Conservation (phyloP, 306 rosid genomes). For the Quercus robur region DNA sequence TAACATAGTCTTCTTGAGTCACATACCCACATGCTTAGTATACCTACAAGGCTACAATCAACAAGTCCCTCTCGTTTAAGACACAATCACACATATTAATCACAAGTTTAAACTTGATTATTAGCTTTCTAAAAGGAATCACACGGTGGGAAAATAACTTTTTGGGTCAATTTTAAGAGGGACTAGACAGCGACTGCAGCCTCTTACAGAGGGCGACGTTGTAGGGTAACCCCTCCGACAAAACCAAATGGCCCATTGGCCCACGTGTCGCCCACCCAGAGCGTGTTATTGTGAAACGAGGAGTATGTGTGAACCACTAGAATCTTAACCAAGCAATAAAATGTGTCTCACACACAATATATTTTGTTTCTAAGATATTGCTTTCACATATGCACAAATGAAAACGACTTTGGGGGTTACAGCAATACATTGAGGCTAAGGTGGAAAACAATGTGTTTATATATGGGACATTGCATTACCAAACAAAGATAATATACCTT, state of each 20-base stretch:
- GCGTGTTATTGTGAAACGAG: slow-evolving; percentile 24
- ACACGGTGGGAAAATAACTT: not conserved
- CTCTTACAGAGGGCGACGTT: slow-evolving; percentile 25
- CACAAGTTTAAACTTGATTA: too few relatives aligned
- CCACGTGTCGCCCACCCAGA: slow-evolving; percentile 45
- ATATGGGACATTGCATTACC: not conserved
- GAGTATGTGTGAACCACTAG: slow-evolving; percentile 29
- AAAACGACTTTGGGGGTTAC: too few relatives aligned
- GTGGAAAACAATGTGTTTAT: too few relatives aligned
- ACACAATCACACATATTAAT: too few relatives aligned
- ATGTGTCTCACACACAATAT: not conserved
- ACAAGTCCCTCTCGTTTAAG: too few relatives aligned
- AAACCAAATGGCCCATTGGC: slow-evolving; percentile 35
- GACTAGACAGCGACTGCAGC: slow-evolving; percentile 27
- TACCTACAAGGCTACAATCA: too few relatives aligned
- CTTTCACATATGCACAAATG: too few relatives aligned
- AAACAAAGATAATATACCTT: not conserved
- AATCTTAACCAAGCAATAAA: slow-evolving; percentile 2
- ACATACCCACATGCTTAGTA: slow-evolving; percentile 3
- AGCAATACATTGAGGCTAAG: too few relatives aligned
- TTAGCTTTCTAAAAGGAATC: not conserved
- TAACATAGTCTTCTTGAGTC: not conserved
- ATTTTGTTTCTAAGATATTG: not conserved
- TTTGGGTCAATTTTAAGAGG: slow-evolving; percentile 6
- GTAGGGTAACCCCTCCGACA: slow-evolving; percentile 49